A percentile compares a stretch with the other conserved stretches of the same genome.
Evolutionary conservation across 1,139 yeast species (phyloP).

Genomic region (Kluyveromyces sp.): DNA sequence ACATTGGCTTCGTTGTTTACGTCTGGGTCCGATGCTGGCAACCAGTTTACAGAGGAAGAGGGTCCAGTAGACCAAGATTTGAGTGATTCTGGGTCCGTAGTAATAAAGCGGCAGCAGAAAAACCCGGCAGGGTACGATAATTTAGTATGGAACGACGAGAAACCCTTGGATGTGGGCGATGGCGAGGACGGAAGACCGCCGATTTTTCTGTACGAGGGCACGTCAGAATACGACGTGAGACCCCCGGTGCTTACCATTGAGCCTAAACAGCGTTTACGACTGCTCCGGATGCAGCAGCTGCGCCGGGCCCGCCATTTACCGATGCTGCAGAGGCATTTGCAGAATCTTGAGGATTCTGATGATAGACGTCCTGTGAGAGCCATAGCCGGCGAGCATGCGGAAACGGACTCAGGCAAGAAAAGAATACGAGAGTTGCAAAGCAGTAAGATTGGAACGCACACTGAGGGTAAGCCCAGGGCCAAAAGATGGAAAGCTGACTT

Average conservation of each 20-base stretch:
- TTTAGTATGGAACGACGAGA: conserved; percentile 1
- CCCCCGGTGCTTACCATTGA: conserved; percentile 29
- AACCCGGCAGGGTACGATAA: conserved; percentile 1
- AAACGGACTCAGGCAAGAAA: not conserved
- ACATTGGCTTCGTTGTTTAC: conserved; percentile 21
- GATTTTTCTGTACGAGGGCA: conserved; percentile 14
- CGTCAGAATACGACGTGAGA: conserved; percentile 12
- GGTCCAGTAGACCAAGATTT: not conserved
- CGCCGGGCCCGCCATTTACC: conserved; percentile 12
- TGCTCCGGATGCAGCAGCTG: conserved; percentile 25
- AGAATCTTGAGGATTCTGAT: not conserved
- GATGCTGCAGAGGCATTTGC: conserved; percentile 3
- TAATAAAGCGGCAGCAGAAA: not conserved
- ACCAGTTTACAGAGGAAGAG: not conserved
- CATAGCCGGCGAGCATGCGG: not conserved
- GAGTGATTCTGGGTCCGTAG: conserved; percentile 7
- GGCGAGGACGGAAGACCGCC: conserved; percentile 5
- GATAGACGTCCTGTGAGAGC: not conserved
- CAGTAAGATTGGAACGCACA: not conserved
- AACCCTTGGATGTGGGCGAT: not conserved
- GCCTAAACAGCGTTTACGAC: conserved; percentile 27
- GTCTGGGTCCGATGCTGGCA: conserved; percentile 8
- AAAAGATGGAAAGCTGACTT: conserved; percentile 28
- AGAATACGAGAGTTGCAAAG: not conserved
- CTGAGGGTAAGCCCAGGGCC: conserved; percentile 6